phyloP scores from a whole-genome alignment of 2,329 filamentous ascomycete genomes.

The Aspergillus ochraceoroseus region DNA sequence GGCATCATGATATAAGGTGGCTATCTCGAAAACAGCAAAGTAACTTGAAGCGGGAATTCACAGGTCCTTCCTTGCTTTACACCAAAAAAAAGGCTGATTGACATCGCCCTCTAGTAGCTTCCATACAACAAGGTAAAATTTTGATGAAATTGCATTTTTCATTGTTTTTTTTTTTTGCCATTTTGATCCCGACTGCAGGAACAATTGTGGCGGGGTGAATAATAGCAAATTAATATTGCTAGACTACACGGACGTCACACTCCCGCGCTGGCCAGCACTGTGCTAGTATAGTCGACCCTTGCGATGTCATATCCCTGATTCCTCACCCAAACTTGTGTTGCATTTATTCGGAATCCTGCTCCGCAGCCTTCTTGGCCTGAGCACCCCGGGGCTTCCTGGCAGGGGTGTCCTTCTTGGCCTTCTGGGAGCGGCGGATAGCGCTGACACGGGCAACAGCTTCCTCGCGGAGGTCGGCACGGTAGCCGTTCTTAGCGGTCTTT shows the following conservation, averaged over 20 bases:
- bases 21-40: too few species aligned
- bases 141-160: constrained; percentile 7
- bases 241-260: constrained; percentile 31
- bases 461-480: constrained; percentile 73
- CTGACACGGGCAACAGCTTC: constrained; percentile 80
- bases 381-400: constrained; percentile 71
- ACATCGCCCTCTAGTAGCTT: too few species aligned
- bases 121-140: not conserved
- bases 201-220: constrained; percentile 10
- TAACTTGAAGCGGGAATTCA: too few species aligned
- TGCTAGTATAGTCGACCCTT: constrained; percentile 18
- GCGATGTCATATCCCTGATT: constrained; percentile 13
- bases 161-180: constrained; percentile 16
- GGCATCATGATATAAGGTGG: too few species aligned
- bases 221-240: constrained; percentile 23
- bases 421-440: constrained; percentile 75
- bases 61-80: too few species aligned
- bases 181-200: constrained; percentile 14
- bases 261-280: constrained; percentile 27
- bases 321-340: constrained; percentile 4
- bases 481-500: constrained; percentile 74
- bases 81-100: constrained; percentile 20
- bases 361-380: constrained; percentile 67
- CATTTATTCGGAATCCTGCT: constrained; percentile 37
- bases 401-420: constrained; percentile 67